phyloP scores from a whole-genome alignment of 805 yeast species.

The Metschnikowia koreensis region DNA sequence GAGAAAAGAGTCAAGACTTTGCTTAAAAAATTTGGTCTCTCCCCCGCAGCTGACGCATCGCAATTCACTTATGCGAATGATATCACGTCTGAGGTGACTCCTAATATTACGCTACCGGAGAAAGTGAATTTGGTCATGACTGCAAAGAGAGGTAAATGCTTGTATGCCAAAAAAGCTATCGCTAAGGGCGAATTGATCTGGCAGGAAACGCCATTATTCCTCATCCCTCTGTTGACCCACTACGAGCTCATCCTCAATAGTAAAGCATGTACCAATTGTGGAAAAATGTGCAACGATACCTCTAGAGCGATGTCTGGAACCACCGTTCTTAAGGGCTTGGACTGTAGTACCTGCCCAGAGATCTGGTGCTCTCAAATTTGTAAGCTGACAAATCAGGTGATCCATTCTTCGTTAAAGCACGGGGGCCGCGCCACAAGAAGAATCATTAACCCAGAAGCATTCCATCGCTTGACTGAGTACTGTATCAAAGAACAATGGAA shows the following conservation, averaged over 20 bases:
- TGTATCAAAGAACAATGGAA: slow-evolving; percentile 66
- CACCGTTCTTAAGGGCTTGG: slow-evolving; percentile 48
- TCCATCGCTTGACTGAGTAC: slow-evolving; percentile 56
- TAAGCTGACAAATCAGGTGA: slow-evolving; percentile 47
- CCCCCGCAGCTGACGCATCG: slow-evolving; percentile 29
- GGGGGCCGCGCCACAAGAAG: slow-evolving; percentile 35
- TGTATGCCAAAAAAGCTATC: slow-evolving; percentile 51
- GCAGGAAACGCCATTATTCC: slow-evolving; percentile 58
- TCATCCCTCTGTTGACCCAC: slow-evolving; percentile 68
- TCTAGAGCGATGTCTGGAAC: slow-evolving; percentile 25
- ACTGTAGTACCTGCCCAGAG: slow-evolving; percentile 62
- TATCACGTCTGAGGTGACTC: slow-evolving; percentile 51
- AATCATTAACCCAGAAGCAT: slow-evolving; percentile 44
- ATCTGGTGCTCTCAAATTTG: slow-evolving; percentile 72
- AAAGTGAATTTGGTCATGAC: slow-evolving; percentile 49
- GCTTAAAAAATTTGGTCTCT: slow-evolving; percentile 56
- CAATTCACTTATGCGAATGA: slow-evolving; percentile 52
- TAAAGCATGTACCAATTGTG: slow-evolving; percentile 73
- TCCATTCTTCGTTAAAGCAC: slow-evolving; percentile 61
- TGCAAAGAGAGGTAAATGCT: slow-evolving; percentile 56
- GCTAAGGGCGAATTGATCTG: slow-evolving; percentile 54
- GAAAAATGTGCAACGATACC: slow-evolving; percentile 44
- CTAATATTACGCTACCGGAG: slow-evolving; percentile 40
- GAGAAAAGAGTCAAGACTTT: slow-evolving; percentile 54
- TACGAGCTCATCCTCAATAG: slow-evolving; percentile 56